Evolutionary conservation across 306 rosid genomes (phyloP), one percentile per base, ranked within the genome.

Genomic region (Morella rubra): DNA sequence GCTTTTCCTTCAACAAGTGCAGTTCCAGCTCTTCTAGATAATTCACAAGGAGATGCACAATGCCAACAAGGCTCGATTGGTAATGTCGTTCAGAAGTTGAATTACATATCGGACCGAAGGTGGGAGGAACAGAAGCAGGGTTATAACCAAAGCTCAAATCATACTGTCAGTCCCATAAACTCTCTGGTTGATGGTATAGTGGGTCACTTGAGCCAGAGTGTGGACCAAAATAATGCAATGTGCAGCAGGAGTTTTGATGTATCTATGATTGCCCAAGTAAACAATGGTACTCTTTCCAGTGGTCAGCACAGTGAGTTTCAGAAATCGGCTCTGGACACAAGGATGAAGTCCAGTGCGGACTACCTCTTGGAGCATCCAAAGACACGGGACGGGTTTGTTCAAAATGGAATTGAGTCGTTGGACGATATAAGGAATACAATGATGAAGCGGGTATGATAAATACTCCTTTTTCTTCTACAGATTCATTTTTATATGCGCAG

Each of bases 1-100:
- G 87, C 81, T 71, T 79, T 87, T 71, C 84, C 92, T 40, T 80
- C 98, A 7, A 64, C 78, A 72, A 74, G 78, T 52, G 66, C 78
- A 44, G 84, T 73, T 73, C 41, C 76, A 20, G 75, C 61, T 79
- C 82, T 92, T 61, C 72, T 80, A 73, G 89, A 71, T 19, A 87
- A 84, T 69, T 73, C 84, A 19, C 74, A 80, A 81, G 88, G 70
- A 67, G 86, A 73, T 12, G 8, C 76, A 14, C 83, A 73, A 20
- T 72, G 82, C 80, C 89, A 85, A 42, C 88, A 83, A 60, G 91
- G 91, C 81, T 75, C 88, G 62, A 86, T 88, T 72, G 93, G 84
- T 42, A 85, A 81, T 76, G 82, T 79, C 53, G 54, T 89, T 61
- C 82, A 81, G 55, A 65, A 79, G 51, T 62, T 86, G 60, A 52